Conservation (phyloP, 2,329 filamentous ascomycete species). For the Microcyclospora tardicrescens region DNA sequence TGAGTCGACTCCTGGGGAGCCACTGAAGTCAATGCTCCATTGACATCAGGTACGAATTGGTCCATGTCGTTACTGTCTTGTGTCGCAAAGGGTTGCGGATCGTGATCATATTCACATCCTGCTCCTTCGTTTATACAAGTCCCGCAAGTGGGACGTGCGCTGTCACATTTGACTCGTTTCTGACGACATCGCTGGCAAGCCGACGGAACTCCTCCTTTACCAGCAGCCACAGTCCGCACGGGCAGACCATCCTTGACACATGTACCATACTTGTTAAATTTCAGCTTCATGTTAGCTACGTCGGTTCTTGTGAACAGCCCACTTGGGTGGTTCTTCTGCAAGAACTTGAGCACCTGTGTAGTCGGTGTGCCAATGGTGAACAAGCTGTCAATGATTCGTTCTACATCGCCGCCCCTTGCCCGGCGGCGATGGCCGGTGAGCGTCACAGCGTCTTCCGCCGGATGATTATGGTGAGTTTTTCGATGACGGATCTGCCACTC, state of each 20-base stretch:
- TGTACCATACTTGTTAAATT: constrained; percentile 21
- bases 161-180: constrained; percentile 19
- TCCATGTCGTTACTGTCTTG: background rate
- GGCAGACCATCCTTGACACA: constrained; percentile 9
- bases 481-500: constrained; percentile 22
- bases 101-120: constrained; percentile 15
- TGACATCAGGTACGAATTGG: constrained; percentile 1
- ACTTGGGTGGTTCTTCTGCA: constrained; percentile 20
- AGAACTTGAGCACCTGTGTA: constrained; percentile 19
- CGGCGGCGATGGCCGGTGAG: constrained; percentile 20
- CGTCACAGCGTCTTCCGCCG: constrained; percentile 16
- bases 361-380: constrained; percentile 21
- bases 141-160: constrained; percentile 14
- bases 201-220: constrained; percentile 5
- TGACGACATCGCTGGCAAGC: constrained; percentile 17
- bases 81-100: constrained; percentile 7
- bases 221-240: constrained; percentile 4
- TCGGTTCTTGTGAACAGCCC: constrained; percentile 23
- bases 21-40: background rate
- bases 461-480: constrained; percentile 23
- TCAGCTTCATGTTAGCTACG: constrained; percentile 25
- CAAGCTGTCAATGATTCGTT: constrained; percentile 21
- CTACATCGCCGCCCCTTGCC: constrained; percentile 17
- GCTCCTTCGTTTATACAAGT: constrained; percentile 9
- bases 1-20: no score